Percentiles rank a stretch among this genome's conserved stretches.
Conservation (phyloP, 345 rosid species). For the Eucalyptus virginea region DNA sequence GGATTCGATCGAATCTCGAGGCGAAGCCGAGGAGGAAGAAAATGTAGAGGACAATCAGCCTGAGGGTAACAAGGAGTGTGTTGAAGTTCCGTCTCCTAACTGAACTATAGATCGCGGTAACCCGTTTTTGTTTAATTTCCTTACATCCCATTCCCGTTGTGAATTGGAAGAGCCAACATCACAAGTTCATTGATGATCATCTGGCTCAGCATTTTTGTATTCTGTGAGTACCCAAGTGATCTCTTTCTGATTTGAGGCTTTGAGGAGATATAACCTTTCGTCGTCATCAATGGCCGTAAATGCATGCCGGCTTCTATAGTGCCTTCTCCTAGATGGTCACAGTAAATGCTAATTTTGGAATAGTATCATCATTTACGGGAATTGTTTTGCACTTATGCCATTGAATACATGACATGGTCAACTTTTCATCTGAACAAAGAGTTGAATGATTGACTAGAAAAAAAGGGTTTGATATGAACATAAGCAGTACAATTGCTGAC, state of each 20-base stretch:
- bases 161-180: neutral
- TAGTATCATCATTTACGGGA: neutral
- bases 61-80: constrained; percentile 45
- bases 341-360: neutral
- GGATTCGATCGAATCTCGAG: constrained; percentile 17
- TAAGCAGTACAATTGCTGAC: too few relatives aligned
- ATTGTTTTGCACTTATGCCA: neutral
- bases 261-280: neutral
- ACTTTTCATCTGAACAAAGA: neutral
- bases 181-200: neutral
- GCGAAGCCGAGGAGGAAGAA: constrained; percentile 8
- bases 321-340: neutral
- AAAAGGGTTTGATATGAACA: neutral
- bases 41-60: constrained; percentile 9
- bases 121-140: constrained; percentile 3
- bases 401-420: neutral
- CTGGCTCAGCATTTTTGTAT: neutral
- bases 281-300: neutral
- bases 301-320: neutral
- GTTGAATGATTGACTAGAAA: neutral
- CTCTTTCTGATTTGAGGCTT: neutral
- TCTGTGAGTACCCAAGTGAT: neutral
- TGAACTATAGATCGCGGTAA: neutral
- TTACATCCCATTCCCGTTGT: neutral
- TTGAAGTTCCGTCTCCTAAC: constrained; percentile 17